Evolutionary conservation across 2,329 filamentous ascomycete species (phyloP).

Genomic region (Cladosporium sp.): DNA sequence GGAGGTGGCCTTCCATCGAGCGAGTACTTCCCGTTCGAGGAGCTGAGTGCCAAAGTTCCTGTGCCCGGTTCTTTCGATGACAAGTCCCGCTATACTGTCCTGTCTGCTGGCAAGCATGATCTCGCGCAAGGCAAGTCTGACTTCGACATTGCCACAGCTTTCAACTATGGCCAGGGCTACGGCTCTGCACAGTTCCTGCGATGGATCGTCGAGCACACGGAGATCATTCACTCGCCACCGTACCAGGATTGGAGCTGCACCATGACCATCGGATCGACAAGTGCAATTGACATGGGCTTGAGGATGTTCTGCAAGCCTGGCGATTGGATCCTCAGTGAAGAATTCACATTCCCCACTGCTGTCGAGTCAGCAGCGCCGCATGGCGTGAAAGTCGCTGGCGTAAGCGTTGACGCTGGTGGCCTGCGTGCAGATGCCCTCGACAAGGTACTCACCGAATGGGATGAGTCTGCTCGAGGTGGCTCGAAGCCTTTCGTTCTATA

Average conservation of each 20-base stretch:
- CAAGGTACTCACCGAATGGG: conserved; percentile 65
- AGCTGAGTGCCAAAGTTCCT: conserved; percentile 74
- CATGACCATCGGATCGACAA: conserved; percentile 83
- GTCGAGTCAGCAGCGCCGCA: conserved; percentile 66
- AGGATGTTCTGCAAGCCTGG: conserved; percentile 77
- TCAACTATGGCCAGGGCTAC: conserved; percentile 90
- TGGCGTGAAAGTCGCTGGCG: conserved; percentile 61
- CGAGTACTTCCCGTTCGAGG: conserved; percentile 89
- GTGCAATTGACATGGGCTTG: conserved; percentile 77
- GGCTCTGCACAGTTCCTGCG: conserved; percentile 85
- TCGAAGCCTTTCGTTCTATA: conserved; percentile 70
- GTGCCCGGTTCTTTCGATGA: conserved; percentile 53
- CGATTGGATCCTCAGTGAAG: conserved; percentile 81
- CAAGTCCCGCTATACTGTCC: conserved; percentile 32
- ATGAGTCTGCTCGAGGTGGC: conserved; percentile 56
- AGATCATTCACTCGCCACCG: conserved; percentile 82
- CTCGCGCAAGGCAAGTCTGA: conserved; percentile 63
- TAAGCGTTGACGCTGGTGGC: conserved; percentile 68
- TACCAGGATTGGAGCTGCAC: conserved; percentile 89
- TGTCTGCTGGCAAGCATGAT: conserved; percentile 83
- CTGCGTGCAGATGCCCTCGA: conserved; percentile 65
- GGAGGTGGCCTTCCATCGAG: conserved; percentile 88
- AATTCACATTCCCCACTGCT: conserved; percentile 84
- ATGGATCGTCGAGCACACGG: conserved; percentile 92
- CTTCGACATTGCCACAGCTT: conserved; percentile 79